These are phyloP conservation scores for Fusarium citri DNA, from an alignment of 2,329 filamentous ascomycete genomes.

Conservation along the genomic window DNA sequence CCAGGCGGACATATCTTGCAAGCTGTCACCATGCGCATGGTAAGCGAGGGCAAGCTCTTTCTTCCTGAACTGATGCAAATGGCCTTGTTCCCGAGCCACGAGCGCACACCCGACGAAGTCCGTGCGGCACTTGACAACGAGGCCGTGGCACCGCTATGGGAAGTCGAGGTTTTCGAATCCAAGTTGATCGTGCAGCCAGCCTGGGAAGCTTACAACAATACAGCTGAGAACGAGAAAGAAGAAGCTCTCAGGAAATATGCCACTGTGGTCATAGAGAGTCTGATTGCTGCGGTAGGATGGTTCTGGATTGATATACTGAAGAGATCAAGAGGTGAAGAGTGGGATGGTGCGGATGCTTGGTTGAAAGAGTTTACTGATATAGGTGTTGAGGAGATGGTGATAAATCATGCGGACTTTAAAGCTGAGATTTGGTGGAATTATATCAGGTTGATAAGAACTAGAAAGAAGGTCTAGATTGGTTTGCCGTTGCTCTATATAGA, in stretches of 20 bases:
- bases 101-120: background rate
- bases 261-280: accelerated
- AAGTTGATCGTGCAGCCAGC: constrained; percentile 15
- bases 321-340: background rate
- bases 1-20: background rate
- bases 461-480: background rate
- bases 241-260: background rate
- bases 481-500: no score
- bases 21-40: constrained; percentile 8
- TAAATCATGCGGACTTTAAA: background rate
- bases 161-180: background rate
- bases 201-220: background rate
- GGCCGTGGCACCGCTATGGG: background rate
- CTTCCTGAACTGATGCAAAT: constrained; percentile 2
- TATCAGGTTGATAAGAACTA: background rate
- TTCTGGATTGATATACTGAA: constrained; percentile 15
- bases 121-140: background rate
- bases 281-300: constrained; percentile 1
- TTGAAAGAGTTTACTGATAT: background rate
- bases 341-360: constrained; percentile 1
- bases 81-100: constrained; percentile 8
- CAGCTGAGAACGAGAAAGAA: accelerated
- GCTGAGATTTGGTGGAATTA: constrained; percentile 21
- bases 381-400: background rate
- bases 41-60: background rate